A percentile compares a stretch with the other conserved stretches of the same genome.
These are phyloP conservation scores for Corylus heterophylla DNA, from an alignment of 306 rosid genomes.

Conservation along the genomic window DNA sequence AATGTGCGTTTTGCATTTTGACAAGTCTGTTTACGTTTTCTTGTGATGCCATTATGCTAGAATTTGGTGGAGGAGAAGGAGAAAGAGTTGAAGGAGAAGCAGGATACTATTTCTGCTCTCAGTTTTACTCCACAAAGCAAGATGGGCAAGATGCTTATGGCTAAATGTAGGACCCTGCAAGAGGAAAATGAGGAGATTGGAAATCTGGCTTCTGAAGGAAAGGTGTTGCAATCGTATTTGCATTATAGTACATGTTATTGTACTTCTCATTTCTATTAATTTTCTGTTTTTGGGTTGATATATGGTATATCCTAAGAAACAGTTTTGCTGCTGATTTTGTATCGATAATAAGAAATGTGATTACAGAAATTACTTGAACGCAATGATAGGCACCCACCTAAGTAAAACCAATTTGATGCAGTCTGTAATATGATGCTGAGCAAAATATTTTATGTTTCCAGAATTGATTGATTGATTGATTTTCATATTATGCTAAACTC, in stretches of 20 bases:
- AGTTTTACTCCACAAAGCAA: slow-evolving; percentile 90
- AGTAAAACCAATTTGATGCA: background rate
- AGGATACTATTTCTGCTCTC: slow-evolving; percentile 80
- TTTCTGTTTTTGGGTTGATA: background rate
- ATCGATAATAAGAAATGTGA: background rate
- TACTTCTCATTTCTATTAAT: background rate
- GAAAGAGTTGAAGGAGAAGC: slow-evolving; percentile 81
- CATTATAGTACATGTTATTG: slow-evolving; percentile 6
- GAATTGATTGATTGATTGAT: background rate
- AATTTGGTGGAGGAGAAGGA: slow-evolving; percentile 90
- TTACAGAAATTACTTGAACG: slow-evolving; percentile 4
- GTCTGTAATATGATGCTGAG: background rate
- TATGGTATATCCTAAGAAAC: background rate
- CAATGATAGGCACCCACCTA: slow-evolving; percentile 6
- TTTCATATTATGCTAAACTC: slow-evolving; percentile 13
- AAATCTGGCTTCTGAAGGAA: slow-evolving; percentile 93
- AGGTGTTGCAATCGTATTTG: slow-evolving; percentile 49
- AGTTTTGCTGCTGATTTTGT: background rate
- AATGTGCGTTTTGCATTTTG: background rate
- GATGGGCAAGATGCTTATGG: slow-evolving; percentile 95
- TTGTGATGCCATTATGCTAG: slow-evolving; percentile 36
- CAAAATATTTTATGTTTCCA: background rate
- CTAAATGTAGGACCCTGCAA: slow-evolving; percentile 91
- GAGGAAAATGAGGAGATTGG: slow-evolving; percentile 99
- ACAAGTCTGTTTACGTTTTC: background rate